phyloP scores from a whole-genome alignment of 2,329 filamentous ascomycete genomes.

The Cercospora zeina region DNA sequence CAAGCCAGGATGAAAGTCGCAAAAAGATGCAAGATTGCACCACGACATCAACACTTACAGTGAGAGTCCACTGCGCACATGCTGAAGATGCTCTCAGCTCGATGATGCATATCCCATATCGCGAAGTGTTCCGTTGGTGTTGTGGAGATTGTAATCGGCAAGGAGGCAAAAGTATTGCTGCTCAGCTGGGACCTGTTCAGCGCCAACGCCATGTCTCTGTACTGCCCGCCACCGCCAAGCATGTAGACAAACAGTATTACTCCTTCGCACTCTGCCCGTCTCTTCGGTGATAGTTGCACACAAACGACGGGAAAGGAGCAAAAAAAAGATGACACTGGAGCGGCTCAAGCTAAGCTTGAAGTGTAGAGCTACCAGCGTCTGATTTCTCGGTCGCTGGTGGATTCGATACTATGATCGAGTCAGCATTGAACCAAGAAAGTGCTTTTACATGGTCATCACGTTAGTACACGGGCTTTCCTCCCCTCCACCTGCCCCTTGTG shows the following conservation, averaged over 20 bases:
- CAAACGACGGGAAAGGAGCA: not conserved
- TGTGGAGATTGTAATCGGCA: not conserved
- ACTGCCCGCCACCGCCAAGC: not conserved
- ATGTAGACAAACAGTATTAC: not conserved
- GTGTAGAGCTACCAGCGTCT: not conserved
- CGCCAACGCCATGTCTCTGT: not conserved
- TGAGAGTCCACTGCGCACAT: not conserved
- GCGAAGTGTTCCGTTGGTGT: not conserved
- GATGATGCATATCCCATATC: not conserved
- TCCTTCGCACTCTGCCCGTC: not conserved
- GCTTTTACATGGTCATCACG: not conserved
- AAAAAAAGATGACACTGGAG: conserved; percentile 1
- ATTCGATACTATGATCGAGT: not conserved
- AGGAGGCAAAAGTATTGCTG: conserved; percentile 2
- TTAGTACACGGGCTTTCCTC: not conserved
- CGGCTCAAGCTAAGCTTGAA: conserved; percentile 6
- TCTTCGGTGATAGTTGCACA: not conserved
- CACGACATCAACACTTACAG: not conserved
- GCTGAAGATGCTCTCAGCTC: not conserved
- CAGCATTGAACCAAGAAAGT: not conserved
- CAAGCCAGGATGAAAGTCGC: not conserved
- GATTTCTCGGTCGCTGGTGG: not conserved
- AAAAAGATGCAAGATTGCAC: not conserved
- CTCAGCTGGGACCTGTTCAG: not conserved
- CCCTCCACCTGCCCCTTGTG: not conserved